Evolutionary conservation across 2,329 filamentous ascomycete genomes (phyloP), one percentile per base, ranked within the genome.

Genomic region (Aspergillus uvarum): DNA sequence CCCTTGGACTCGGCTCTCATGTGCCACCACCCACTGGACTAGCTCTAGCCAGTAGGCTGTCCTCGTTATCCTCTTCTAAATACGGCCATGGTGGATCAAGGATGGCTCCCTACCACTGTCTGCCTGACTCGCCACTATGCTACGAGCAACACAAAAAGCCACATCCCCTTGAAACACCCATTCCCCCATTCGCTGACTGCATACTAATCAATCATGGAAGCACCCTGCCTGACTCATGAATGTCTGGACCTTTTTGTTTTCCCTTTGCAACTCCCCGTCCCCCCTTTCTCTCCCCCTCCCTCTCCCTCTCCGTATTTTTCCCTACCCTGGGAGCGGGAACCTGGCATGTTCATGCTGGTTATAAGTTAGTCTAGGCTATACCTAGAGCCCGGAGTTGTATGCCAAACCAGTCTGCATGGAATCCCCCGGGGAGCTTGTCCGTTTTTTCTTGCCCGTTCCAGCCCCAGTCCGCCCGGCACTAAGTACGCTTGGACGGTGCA

Each of bases 51-150:
- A 19, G 38, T 44, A 44, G 38, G 12, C 12, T 19, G 38, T 19
- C 38, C 38, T 19, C 38, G 4, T 19, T 44, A 44, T n/a, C 16
- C 16, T 21, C 42, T 26, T 54, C 22, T 29, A 19, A 22, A 26
- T 54, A 47, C 52, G 10, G 38, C 12, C 35, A 14, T 54, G 32
- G 31, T 47, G 38, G 31, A 38, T 21, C 31, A 29, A 11, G 51
- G 19, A n/a, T 42, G 47, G 47, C 50, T 49, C 29, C 19, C 7
- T 55, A 32, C 31, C 31, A 35, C 35, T 47, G 26, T 29, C 54
- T 38, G 51, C 35, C 59, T 54, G 47, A 58, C 54, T 63, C 53
- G 61, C 61, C 62, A 63, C 59, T 54, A 52, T 49, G 49, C 50
- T 56, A 49, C 22, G 19, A 10, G 29, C 7, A 21, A 11, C 47